These are phyloP conservation scores for Crithidia bombi DNA, from an alignment of 208 protist genomes.

Conservation along the genomic window DNA sequence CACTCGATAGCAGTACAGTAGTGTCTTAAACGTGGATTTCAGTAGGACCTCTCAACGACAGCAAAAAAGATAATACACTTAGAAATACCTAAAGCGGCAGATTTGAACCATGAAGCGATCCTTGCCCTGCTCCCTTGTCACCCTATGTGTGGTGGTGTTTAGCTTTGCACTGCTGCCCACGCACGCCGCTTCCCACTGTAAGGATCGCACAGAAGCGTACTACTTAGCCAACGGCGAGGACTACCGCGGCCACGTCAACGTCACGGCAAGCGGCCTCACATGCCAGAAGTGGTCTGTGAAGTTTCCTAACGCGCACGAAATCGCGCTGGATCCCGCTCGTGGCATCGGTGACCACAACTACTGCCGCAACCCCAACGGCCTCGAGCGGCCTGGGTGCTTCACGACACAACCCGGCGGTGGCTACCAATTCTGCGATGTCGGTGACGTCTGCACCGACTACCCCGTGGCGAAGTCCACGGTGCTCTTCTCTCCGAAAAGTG, in stretches of 20 bases:
- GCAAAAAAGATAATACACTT: background rate
- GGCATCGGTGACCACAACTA: conserved; percentile 77
- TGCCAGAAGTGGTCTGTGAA: conserved; percentile 66
- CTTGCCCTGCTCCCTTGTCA: background rate
- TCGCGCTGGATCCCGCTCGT: conserved; percentile 30
- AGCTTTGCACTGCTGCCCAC: background rate
- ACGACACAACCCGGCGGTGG: conserved; percentile 45
- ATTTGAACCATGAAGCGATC: background rate
- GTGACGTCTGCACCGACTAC: conserved; percentile 37
- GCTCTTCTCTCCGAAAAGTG: conserved; percentile 39
- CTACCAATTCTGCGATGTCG: conserved; percentile 65
- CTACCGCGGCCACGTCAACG: conserved; percentile 69
- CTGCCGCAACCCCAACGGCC: conserved; percentile 70
- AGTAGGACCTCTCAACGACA: too few species aligned
- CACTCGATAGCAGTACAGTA: too few species aligned
- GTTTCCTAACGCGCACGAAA: conserved; percentile 43
- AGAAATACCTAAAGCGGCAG: background rate
- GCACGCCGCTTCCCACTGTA: conserved; percentile 29
- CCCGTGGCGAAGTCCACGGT: conserved; percentile 27
- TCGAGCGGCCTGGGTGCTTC: conserved; percentile 53
- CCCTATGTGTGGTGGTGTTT: conserved; percentile 8
- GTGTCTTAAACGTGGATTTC: background rate
- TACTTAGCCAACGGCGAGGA: conserved; percentile 51
- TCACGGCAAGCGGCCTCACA: conserved; percentile 45
- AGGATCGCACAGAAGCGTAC: conserved; percentile 42